phyloP scores from a whole-genome alignment of 225 moss, liverwort and hornwort genomes.

The Physcomitrellopsis africana region DNA sequence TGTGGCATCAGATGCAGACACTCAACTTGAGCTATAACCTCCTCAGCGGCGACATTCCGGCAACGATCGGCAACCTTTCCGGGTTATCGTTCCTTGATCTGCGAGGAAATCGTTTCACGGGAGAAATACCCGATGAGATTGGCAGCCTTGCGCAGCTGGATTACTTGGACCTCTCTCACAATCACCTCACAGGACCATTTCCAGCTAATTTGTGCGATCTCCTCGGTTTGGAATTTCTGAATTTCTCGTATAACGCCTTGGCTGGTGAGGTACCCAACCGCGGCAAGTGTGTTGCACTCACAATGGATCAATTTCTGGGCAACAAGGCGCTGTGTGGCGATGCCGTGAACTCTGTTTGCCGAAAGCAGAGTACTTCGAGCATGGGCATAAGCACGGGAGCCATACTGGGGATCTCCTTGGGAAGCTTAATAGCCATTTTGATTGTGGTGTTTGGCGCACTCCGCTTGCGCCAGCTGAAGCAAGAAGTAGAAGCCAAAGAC shows the following conservation, averaged over 20 bases:
- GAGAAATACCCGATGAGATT: conserved; percentile 54
- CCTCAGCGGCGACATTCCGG: conserved; percentile 49
- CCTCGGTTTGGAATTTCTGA: conserved; percentile 39
- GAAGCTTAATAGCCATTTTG: conserved; percentile 26
- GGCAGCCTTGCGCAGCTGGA: conserved; percentile 52
- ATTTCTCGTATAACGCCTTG: conserved; percentile 57
- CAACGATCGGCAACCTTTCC: conserved; percentile 56
- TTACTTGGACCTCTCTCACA: conserved; percentile 59
- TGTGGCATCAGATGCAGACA: conserved; percentile 59
- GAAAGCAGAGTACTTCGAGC: conserved; percentile 1
- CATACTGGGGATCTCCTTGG: conserved; percentile 31
- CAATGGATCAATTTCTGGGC: conserved; percentile 35
- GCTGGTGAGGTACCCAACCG: conserved; percentile 49
- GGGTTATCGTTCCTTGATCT: conserved; percentile 55
- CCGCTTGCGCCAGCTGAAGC: conserved; percentile 33
- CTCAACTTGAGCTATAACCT: conserved; percentile 58
- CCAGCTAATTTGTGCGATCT: conserved; percentile 50
- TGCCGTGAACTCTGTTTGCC: conserved; percentile 41
- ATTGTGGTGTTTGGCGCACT: conserved; percentile 27
- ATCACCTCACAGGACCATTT: conserved; percentile 55
- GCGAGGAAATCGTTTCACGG: conserved; percentile 48
- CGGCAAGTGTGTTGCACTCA: conserved; percentile 43
- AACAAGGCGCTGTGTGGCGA: conserved; percentile 53
- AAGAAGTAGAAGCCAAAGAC: conserved; percentile 33
- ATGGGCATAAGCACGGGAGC: conserved; percentile 48